phyloP scores from a whole-genome alignment of 805 yeast genomes.

The Pichia exigua region DNA sequence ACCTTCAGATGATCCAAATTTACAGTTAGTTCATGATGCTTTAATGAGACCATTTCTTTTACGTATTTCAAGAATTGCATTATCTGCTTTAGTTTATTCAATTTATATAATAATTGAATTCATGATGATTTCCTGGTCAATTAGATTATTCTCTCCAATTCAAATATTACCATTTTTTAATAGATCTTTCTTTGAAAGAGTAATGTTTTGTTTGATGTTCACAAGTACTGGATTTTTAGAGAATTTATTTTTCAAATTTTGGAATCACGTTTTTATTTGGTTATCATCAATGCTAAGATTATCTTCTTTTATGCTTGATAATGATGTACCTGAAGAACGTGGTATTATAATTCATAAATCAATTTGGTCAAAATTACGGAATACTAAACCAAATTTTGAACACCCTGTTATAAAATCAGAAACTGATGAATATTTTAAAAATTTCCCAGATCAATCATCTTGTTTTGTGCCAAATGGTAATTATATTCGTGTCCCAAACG shows the following conservation, averaged over 20 bases:
- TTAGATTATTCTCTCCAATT: conserved; percentile 32
- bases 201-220: conserved; percentile 7
- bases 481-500: conserved; percentile 79
- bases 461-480: conserved; percentile 76
- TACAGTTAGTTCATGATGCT: conserved; percentile 80
- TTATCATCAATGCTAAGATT: conserved; percentile 54
- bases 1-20: conserved; percentile 90
- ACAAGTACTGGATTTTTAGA: conserved; percentile 1
- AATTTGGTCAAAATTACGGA: conserved; percentile 32
- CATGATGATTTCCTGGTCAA: conserved; percentile 50
- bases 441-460: conserved; percentile 36
- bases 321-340: conserved; percentile 56
- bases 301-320: conserved; percentile 72
- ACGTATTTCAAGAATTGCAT: conserved; percentile 63
- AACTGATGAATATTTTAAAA: conserved; percentile 37
- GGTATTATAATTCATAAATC: conserved; percentile 58
- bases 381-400: conserved; percentile 36
- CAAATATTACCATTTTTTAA: conserved; percentile 22
- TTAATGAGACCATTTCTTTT: conserved; percentile 63
- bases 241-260: conserved; percentile 21
- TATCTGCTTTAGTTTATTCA: conserved; percentile 71
- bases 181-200: conserved; percentile 3
- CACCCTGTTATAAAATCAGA: conserved; percentile 45
- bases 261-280: conserved; percentile 53
- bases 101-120: conserved; percentile 67